Conservation (phyloP, 2,329 filamentous ascomycete genomes). For the Akanthomyces dipterigenus region DNA sequence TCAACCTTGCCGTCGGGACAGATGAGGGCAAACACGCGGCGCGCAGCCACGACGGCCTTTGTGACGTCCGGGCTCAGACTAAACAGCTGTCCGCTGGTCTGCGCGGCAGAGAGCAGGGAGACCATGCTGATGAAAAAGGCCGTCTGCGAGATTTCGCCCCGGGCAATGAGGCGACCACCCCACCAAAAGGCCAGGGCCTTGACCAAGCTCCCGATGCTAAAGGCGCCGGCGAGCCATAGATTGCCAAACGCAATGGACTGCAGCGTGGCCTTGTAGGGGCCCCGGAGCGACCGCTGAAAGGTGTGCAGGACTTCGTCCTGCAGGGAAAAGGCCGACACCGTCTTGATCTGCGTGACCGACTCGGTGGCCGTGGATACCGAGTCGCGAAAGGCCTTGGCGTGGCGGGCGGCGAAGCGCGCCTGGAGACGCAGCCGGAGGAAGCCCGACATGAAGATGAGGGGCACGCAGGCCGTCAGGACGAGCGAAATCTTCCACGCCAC, state of each 20-base stretch:
- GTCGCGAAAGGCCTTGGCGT: slow-evolving; percentile 52
- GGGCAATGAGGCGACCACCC: slow-evolving; percentile 54
- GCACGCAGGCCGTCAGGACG: slow-evolving; percentile 58
- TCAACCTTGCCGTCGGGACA: not conserved
- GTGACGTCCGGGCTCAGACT: slow-evolving; percentile 58
- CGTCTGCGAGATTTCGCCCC: slow-evolving; percentile 47
- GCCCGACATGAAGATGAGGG: slow-evolving; percentile 57
- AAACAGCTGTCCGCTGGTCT: slow-evolving; percentile 58
- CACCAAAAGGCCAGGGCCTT: slow-evolving; percentile 63
- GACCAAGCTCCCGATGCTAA: slow-evolving; percentile 47
- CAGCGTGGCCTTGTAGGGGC: slow-evolving; percentile 35
- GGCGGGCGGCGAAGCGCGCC: slow-evolving; percentile 48
- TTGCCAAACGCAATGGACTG: slow-evolving; percentile 29
- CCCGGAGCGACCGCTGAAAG: slow-evolving; percentile 29
- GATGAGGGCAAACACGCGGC: slow-evolving; percentile 34
- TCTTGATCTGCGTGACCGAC: slow-evolving; percentile 54
- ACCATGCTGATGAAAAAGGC: slow-evolving; percentile 59
- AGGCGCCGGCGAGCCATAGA: slow-evolving; percentile 41
- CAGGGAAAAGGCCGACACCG: slow-evolving; percentile 44
- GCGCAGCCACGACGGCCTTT: slow-evolving; percentile 46
- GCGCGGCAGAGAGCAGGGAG: slow-evolving; percentile 54
- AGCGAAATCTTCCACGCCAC: slow-evolving; percentile 66
- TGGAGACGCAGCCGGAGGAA: slow-evolving; percentile 56
- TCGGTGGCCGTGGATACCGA: slow-evolving; percentile 57
- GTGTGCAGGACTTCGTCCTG: slow-evolving; percentile 30